These are phyloP conservation scores for Gracilaria vermiculophylla DNA, from an alignment of 23 red algal species.

Conservation along the genomic window DNA sequence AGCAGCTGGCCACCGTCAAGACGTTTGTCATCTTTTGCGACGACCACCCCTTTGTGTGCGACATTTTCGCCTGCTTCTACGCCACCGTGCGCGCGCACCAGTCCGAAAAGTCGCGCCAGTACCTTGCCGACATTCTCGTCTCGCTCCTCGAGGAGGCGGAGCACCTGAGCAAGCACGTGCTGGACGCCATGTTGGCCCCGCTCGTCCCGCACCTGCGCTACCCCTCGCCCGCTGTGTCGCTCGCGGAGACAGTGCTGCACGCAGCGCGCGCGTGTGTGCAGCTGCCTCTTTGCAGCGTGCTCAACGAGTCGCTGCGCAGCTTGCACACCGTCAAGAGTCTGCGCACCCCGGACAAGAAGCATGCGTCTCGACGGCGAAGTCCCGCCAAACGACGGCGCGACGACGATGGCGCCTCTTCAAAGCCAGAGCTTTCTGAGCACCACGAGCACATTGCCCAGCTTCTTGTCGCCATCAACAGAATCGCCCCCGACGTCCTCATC, in stretches of 20 bases:
- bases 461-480: conserved; percentile 37
- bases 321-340: background rate
- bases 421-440: conserved; percentile 24
- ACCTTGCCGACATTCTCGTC: conserved; percentile 38
- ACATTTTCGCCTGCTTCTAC: conserved; percentile 60
- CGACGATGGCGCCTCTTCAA: conserved; percentile 9
- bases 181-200: conserved; percentile 58
- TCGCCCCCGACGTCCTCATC: conserved; percentile 61
- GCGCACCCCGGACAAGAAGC: conserved; percentile 4
- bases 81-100: conserved; percentile 38
- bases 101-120: conserved; percentile 14
- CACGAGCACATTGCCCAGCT: conserved; percentile 51
- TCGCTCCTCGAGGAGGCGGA: conserved; percentile 56
- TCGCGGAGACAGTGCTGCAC: conserved; percentile 29
- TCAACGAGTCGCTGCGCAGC: conserved; percentile 47
- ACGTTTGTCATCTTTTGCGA: conserved; percentile 64
- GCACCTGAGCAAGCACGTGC: conserved; percentile 11
- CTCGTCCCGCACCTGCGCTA: conserved; percentile 23
- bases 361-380: background rate
- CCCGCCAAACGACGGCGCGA: conserved; percentile 11
- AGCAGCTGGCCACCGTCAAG: conserved; percentile 63
- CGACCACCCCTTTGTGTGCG: conserved; percentile 34
- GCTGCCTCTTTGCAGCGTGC: conserved; percentile 38
- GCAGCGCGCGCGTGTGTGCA: background rate
- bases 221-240: background rate